A percentile compares a stretch with the other conserved stretches of the same genome.
phyloP scores from a whole-genome alignment of 148 eudicot species.

The Nyssa sinensis region DNA sequence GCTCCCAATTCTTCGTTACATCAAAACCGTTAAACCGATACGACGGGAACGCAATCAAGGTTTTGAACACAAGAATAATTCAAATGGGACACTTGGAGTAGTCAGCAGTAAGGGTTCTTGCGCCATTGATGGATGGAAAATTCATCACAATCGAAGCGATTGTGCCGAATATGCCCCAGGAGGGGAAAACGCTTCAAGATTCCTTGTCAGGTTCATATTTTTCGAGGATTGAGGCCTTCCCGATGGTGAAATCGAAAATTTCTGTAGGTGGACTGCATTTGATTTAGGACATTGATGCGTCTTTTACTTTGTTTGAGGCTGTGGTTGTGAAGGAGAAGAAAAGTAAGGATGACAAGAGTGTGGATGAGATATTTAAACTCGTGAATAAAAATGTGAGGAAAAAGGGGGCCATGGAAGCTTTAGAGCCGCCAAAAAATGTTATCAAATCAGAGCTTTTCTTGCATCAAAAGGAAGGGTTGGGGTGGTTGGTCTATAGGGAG shows the following conservation, averaged over 20 bases:
- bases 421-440: constrained; percentile 69
- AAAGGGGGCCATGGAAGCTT: constrained; percentile 32
- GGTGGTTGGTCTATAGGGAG: constrained; percentile 85
- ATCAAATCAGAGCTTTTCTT: constrained; percentile 54
- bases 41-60: constrained; percentile 75
- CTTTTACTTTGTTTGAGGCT: constrained; percentile 58
- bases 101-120: constrained; percentile 45
- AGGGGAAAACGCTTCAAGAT: no score
- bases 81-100: constrained; percentile 77
- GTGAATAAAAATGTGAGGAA: constrained; percentile 52
- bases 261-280: constrained; percentile 57
- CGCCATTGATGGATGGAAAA: constrained; percentile 72
- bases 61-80: constrained; percentile 49
- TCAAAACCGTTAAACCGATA: constrained; percentile 52
- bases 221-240: constrained; percentile 44
- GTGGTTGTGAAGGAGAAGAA: no score
- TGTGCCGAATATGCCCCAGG: no score
- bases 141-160: no score
- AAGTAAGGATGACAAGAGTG: no score
- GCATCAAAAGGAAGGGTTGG: constrained; percentile 81
- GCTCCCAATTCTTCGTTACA: no score
- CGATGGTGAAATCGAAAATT: constrained; percentile 34
- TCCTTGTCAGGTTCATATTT: no score
- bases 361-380: no score
- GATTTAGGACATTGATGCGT: constrained; percentile 36